Evolutionary conservation across 2,329 filamentous ascomycete species (phyloP).

Genomic region (Ascomycota sp.): DNA sequence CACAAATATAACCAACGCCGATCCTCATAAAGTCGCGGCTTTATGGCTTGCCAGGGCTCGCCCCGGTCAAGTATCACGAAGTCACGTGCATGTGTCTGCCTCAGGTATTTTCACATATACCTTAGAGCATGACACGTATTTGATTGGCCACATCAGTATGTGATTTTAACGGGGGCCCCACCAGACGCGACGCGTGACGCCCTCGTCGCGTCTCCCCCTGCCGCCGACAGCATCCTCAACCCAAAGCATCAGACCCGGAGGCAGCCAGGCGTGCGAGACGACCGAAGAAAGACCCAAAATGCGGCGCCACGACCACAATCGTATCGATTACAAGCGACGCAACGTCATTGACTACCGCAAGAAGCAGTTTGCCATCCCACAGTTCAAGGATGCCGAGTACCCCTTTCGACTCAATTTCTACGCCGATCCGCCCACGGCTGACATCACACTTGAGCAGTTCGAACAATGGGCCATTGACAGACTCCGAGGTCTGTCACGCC

Average conservation of each 20-base stretch:
- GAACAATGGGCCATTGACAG: conserved; percentile 97
- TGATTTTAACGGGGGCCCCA: not conserved
- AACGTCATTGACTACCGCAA: conserved; percentile 61
- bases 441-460: conserved; percentile 92
- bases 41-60: too few relatives aligned
- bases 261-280: too few relatives aligned
- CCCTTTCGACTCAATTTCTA: conserved; percentile 86
- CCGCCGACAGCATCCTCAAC: too few relatives aligned
- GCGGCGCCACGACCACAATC: conserved; percentile 30
- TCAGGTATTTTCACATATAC: too few relatives aligned
- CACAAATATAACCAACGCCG: too few relatives aligned
- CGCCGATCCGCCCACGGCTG: conserved; percentile 64
- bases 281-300: conserved; percentile 13
- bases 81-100: too few relatives aligned
- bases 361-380: conserved; percentile 62
- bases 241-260: too few relatives aligned
- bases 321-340: conserved; percentile 51
- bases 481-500: conserved; percentile 43
- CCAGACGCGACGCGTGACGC: too few relatives aligned
- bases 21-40: too few relatives aligned
- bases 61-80: too few relatives aligned
- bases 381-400: conserved; percentile 62
- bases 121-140: too few relatives aligned
- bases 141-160: not conserved
- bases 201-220: not conserved